phyloP scores from a whole-genome alignment of 2,329 filamentous ascomycete genomes.

The Cercospora sesami region DNA sequence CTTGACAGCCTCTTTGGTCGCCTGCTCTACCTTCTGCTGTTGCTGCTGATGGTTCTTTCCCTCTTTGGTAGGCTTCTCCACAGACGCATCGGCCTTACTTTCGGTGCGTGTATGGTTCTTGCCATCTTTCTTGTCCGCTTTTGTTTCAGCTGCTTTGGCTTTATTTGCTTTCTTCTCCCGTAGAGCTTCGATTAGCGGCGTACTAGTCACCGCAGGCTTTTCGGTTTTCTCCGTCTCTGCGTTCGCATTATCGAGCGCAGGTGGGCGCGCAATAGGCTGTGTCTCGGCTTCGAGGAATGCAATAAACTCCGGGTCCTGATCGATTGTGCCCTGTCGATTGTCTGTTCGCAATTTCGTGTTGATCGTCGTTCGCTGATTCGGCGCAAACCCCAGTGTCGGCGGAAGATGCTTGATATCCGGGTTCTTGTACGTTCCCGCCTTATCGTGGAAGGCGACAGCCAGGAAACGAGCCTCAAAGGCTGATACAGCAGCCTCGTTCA shows the following conservation, averaged over 20 bases:
- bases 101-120: slow-evolving; percentile 37
- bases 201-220: slow-evolving; percentile 69
- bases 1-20: slow-evolving; percentile 57
- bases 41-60: slow-evolving; percentile 38
- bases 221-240: slow-evolving; percentile 50
- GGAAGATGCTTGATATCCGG: slow-evolving; percentile 69
- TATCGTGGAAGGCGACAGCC: slow-evolving; percentile 72
- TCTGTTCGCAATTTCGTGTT: slow-evolving; percentile 73
- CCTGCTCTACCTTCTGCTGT: slow-evolving; percentile 37
- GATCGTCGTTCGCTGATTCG: slow-evolving; percentile 75
- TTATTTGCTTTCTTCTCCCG: slow-evolving; percentile 60
- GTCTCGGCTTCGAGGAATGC: slow-evolving; percentile 85
- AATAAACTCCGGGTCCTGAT: slow-evolving; percentile 95
- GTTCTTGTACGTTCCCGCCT: slow-evolving; percentile 71
- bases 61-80: slow-evolving; percentile 38
- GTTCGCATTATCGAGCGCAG: slow-evolving; percentile 52
- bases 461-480: slow-evolving; percentile 70
- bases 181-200: slow-evolving; percentile 84
- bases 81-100: slow-evolving; percentile 37
- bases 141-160: slow-evolving; percentile 33
- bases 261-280: slow-evolving; percentile 63
- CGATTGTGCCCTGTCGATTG: slow-evolving; percentile 87
- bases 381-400: slow-evolving; percentile 76
- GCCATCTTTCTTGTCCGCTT: slow-evolving; percentile 39
- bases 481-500: slow-evolving; percentile 67